Evolutionary conservation across 208 protist species (phyloP), one percentile per base, ranked within the genome.

Genomic region (Phytomonas serpens): DNA sequence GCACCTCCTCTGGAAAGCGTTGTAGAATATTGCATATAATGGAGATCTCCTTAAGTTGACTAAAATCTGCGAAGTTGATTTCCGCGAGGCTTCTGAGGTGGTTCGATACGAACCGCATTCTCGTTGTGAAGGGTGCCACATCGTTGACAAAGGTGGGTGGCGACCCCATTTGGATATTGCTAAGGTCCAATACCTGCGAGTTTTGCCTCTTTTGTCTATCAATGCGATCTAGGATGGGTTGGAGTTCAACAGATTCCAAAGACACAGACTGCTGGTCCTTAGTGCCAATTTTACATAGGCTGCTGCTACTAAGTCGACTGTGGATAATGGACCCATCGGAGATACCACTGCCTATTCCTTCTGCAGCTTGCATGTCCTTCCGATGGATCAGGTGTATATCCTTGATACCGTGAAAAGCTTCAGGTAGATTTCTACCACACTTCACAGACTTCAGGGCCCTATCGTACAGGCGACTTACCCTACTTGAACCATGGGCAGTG

Each of bases 401-500:
- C 3, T 77, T 81, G 57, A 91, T 69, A 31, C 87, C 85, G 72
- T 93, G 79, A 68, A 93, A 89, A 68, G 70, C 80, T 40, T 88
- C 74, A 27, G 74, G 76, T 1, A 93, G 73, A 57, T 85, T 84
- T 57, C 83, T 86, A 3, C 89, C 89, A 2, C 82, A 80, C 27
- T 79, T 47, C 13, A 94, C 86, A 4, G 76, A 68, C 30, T 79
- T 63, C 29, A 85, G 42, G 0, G 78, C 89, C 61, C 75, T 75
- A 16, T 71, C 77, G 65, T 86, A 89, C 40, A 92, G 75, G 61
- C 13, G 61, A 47, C 40, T 47, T 47, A 47, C 40, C 40, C 40
- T 47, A 47, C 40, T 23, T 47, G 40, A 19, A 47, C 14, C 14
- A 19, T 47, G 40, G 40, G 40, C 7, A 10, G 40, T 16, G 40